Percentiles rank a stretch among this genome's conserved stretches.
Evolutionary conservation across 2,329 filamentous ascomycete species (phyloP).

Genomic region (Colletotrichum caudatum): DNA sequence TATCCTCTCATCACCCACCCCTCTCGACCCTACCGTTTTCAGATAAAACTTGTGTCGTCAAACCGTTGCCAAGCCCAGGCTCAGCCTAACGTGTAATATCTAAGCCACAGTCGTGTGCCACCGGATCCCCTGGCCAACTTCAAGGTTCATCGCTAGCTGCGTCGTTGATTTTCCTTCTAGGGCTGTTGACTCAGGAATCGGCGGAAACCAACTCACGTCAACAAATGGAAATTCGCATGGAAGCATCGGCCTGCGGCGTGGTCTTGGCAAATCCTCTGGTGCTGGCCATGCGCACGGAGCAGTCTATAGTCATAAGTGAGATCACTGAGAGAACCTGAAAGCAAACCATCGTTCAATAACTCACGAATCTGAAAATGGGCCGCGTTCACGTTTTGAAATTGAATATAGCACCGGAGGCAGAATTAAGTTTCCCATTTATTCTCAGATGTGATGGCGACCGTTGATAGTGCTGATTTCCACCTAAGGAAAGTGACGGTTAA

Average conservation of each 20-base stretch:
- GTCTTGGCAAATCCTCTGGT: conserved; percentile 13
- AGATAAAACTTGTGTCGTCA: conserved; percentile 9
- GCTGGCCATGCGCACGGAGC: conserved; percentile 17
- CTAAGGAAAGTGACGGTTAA: neutral
- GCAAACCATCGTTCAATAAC: conserved; percentile 15
- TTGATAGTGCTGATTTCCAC: neutral
- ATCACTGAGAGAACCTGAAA: conserved; percentile 15
- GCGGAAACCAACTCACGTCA: neutral
- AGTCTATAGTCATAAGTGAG: conserved; percentile 3
- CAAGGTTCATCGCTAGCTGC: neutral
- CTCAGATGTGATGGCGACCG: neutral
- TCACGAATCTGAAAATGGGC: conserved; percentile 25
- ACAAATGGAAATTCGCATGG: neutral
- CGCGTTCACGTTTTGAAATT: conserved; percentile 9
- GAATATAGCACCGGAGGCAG: neutral
- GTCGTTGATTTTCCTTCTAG: neutral
- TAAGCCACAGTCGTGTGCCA: conserved; percentile 34
- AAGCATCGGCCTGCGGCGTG: conserved; percentile 18
- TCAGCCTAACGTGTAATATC: conserved; percentile 22
- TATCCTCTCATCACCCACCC: neutral
- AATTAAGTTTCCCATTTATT: neutral
- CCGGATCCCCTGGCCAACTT: conserved; percentile 16
- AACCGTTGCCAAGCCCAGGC: conserved; percentile 26
- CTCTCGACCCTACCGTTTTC: conserved; percentile 2
- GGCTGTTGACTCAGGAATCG: conserved; percentile 11